A percentile compares a stretch with the other conserved stretches of the same genome.
These are phyloP conservation scores for Leccinum longicurvipes DNA, from an alignment of 768 basidiomycete genomes.

Conservation along the genomic window DNA sequence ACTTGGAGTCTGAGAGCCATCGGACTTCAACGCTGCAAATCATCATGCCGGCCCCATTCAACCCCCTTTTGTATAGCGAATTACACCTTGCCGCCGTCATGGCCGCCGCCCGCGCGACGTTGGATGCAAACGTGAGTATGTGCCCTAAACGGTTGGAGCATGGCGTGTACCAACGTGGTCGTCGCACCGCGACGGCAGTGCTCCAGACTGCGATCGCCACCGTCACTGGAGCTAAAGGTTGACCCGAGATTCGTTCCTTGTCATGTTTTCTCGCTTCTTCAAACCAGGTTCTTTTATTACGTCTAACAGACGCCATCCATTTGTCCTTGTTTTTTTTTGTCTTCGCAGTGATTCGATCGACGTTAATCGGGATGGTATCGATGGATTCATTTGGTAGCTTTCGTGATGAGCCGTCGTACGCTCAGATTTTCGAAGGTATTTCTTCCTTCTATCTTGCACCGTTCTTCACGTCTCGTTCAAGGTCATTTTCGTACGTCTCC, in stretches of 20 bases:
- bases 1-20: background rate
- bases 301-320: background rate
- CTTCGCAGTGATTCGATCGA: background rate
- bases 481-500: background rate
- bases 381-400: background rate
- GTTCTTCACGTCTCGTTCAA: background rate
- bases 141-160: background rate
- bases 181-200: background rate
- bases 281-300: background rate
- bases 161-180: background rate
- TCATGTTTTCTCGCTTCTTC: background rate
- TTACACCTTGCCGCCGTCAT: background rate
- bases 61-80: background rate
- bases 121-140: background rate
- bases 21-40: background rate
- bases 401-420: background rate
- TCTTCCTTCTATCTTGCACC: background rate
- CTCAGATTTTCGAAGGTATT: background rate
- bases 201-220: background rate
- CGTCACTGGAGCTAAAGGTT: background rate
- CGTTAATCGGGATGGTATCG: background rate
- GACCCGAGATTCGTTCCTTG: background rate
- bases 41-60: background rate
- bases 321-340: background rate
- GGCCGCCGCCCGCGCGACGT: background rate